Percentiles rank a stretch among this genome's conserved stretches.
Evolutionary conservation across 1,284 basidiomycete genomes (phyloP).

Genomic region (Fomes fomentarius): DNA sequence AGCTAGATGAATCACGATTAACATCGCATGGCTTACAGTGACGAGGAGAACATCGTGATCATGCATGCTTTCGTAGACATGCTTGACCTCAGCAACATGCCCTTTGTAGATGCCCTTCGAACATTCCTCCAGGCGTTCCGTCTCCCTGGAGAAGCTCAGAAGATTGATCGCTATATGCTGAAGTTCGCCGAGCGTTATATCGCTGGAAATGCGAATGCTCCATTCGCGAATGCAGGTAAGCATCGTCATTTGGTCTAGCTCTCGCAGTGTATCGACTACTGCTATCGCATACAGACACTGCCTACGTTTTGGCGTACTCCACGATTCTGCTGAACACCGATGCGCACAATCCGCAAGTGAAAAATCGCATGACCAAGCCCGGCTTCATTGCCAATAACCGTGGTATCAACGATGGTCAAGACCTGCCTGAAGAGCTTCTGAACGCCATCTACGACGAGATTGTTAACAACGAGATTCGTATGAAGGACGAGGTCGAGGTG

Average conservation of each 20-base stretch:
- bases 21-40: slow-evolving; percentile 58
- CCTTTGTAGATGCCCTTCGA: slow-evolving; percentile 88
- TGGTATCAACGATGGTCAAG: slow-evolving; percentile 89
- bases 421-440: slow-evolving; percentile 87
- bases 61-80: slow-evolving; percentile 97
- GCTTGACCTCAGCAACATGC: slow-evolving; percentile 81
- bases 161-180: slow-evolving; percentile 98
- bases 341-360: slow-evolving; percentile 92
- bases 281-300: slow-evolving; percentile 63
- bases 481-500: slow-evolving; percentile 93
- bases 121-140: slow-evolving; percentile 92
- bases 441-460: slow-evolving; percentile 88
- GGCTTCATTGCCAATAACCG: slow-evolving; percentile 94
- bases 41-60: slow-evolving; percentile 83
- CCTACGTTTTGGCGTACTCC: slow-evolving; percentile 93
- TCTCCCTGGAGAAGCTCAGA: slow-evolving; percentile 93
- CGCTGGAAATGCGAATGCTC: slow-evolving; percentile 78
- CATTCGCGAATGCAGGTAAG: slow-evolving; percentile 84
- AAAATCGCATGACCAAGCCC: slow-evolving; percentile 87
- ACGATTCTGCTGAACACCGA: slow-evolving; percentile 96
- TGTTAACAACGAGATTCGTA: slow-evolving; percentile 88
- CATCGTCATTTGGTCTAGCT: too few species aligned
- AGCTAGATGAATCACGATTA: slow-evolving; percentile 13
- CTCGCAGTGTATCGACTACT: too few species aligned
- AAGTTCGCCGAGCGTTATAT: slow-evolving; percentile 97